A percentile compares a stretch with the other conserved stretches of the same genome.
Evolutionary conservation across 441 rosid genomes (phyloP).

Genomic region (Populus hybrid): DNA sequence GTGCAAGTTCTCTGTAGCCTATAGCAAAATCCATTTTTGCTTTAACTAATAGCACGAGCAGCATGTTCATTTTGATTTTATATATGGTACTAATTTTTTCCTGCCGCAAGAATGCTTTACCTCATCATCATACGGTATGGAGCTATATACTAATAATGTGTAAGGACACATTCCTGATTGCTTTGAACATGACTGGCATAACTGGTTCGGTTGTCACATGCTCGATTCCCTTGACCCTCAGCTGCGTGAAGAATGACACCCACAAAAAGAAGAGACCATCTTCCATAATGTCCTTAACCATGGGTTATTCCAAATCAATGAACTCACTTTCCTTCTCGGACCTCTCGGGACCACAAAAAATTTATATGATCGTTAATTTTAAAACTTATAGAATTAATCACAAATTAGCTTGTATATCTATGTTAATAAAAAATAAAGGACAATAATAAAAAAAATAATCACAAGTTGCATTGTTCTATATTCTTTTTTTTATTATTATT

Average conservation of each 20-base stretch:
- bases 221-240: neutral
- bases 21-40: neutral
- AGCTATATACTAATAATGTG: neutral
- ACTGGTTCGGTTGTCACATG: neutral
- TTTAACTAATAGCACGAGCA: neutral
- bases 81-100: neutral
- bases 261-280: neutral
- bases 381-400: no score
- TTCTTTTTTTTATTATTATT: no score
- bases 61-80: neutral
- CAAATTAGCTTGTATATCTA: no score
- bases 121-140: neutral
- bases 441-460: no score
- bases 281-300: neutral
- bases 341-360: neutral
- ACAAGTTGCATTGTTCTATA: neutral
- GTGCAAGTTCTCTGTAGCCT: neutral
- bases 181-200: neutral
- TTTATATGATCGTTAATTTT: no score
- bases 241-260: neutral
- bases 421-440: no score
- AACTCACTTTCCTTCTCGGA: neutral
- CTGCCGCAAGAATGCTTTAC: neutral
- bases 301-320: neutral
- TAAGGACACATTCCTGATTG: neutral